Evolutionary conservation across 805 yeast genomes (phyloP).

Genomic region (Kodamaea lidongshanica): DNA sequence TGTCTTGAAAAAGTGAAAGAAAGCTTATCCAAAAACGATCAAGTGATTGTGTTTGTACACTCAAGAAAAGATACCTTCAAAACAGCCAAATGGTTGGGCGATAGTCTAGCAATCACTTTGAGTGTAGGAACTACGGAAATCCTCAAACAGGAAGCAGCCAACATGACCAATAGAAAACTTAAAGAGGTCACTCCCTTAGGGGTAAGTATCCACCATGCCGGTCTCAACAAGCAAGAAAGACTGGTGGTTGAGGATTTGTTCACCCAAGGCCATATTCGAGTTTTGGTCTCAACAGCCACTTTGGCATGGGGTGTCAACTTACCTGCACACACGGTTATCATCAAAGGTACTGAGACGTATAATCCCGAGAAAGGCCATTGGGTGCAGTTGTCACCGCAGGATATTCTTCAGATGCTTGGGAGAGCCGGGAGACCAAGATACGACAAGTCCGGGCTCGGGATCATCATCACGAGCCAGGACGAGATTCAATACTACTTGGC

Average conservation of each 20-base stretch:
- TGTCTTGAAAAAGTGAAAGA: conserved; percentile 73
- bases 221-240: conserved; percentile 67
- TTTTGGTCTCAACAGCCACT: conserved; percentile 85
- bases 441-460: conserved; percentile 89
- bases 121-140: conserved; percentile 56
- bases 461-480: conserved; percentile 79
- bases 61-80: conserved; percentile 86
- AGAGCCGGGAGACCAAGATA: conserved; percentile 96
- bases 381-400: conserved; percentile 92
- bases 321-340: conserved; percentile 91
- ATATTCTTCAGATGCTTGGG: conserved; percentile 94
- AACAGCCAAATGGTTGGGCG: conserved; percentile 70
- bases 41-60: conserved; percentile 86
- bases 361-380: conserved; percentile 86
- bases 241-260: conserved; percentile 76
- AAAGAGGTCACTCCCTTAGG: conserved; percentile 62
- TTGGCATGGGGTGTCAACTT: conserved; percentile 96
- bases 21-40: conserved; percentile 55
- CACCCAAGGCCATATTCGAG: conserved; percentile 81
- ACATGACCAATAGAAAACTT: conserved; percentile 47
- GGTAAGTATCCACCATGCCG: conserved; percentile 91
- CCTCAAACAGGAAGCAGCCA: conserved; percentile 55
- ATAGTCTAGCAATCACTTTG: conserved; percentile 16
- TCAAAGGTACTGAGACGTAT: conserved; percentile 89
- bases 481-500: conserved; percentile 87